These are phyloP conservation scores for Puccinia novopanici DNA, from an alignment of 1,284 basidiomycete genomes.

Conservation along the genomic window DNA sequence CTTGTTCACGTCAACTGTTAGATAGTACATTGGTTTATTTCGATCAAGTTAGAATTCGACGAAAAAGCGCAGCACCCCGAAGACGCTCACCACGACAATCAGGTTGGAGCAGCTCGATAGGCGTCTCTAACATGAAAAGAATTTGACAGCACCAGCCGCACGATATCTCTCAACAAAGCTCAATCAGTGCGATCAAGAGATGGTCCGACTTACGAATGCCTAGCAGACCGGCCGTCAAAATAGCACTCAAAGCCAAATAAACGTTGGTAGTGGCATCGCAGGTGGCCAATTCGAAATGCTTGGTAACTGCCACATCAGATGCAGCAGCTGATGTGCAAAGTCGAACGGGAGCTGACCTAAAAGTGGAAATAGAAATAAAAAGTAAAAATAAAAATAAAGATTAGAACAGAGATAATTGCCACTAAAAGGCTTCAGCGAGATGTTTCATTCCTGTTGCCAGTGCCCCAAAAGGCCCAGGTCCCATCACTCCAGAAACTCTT, in stretches of 20 bases:
- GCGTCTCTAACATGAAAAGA: constrained; percentile 23
- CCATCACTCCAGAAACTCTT: constrained; percentile 28
- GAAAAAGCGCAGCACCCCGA: background rate
- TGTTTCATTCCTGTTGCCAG: constrained; percentile 33
- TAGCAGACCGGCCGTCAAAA: constrained; percentile 45
- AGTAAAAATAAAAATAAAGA: background rate
- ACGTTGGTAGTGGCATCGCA: constrained; percentile 41
- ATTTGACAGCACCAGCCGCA: too few species aligned
- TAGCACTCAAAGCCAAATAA: constrained; percentile 41
- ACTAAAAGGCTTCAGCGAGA: background rate
- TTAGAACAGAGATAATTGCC: background rate
- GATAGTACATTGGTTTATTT: too few species aligned
- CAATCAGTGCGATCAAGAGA: too few species aligned
- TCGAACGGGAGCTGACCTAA: constrained; percentile 34
- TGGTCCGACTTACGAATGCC: constrained; percentile 36
- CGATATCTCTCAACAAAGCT: too few species aligned
- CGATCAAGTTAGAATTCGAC: background rate
- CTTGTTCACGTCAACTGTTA: constrained; percentile 42
- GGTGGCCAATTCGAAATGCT: constrained; percentile 44
- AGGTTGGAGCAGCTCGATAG: constrained; percentile 29
- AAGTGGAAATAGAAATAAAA: background rate
- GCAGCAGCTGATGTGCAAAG: constrained; percentile 44
- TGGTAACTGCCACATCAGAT: background rate
- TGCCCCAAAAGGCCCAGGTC: constrained; percentile 40
- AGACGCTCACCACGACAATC: constrained; percentile 42